Percentiles rank a stretch among this genome's conserved stretches.
Evolutionary conservation across 1,284 basidiomycete species (phyloP).

Genomic region (Gymnopus androsaceus): DNA sequence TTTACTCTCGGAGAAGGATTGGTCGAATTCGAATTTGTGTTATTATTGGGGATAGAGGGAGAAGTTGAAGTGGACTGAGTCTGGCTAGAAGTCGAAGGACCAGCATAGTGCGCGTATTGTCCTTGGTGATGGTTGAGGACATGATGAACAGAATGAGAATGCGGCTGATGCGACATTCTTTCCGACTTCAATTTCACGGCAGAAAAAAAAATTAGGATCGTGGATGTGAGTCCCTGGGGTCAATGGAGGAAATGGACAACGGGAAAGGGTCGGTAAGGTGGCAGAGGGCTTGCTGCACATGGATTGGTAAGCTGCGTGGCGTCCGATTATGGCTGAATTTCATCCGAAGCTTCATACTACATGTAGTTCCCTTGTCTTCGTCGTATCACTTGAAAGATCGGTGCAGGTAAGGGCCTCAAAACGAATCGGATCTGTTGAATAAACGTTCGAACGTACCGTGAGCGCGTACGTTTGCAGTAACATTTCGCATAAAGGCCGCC

Average conservation of each 20-base stretch:
- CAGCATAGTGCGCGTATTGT: background rate
- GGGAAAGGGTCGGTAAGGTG: background rate
- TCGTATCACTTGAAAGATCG: no score
- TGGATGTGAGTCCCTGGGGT: slow-evolving; percentile 3
- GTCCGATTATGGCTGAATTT: no score
- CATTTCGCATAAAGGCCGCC: no score
- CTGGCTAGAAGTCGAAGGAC: background rate
- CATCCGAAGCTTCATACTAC: no score
- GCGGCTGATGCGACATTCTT: slow-evolving; percentile 3
- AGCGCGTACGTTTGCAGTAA: no score
- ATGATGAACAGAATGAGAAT: slow-evolving; percentile 12
- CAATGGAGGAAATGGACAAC: background rate
- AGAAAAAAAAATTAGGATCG: background rate
- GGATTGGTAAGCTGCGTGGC: no score
- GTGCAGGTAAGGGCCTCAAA: no score
- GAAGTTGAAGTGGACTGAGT: background rate
- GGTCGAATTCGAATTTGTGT: background rate
- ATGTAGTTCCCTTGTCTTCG: no score
- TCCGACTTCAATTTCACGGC: background rate
- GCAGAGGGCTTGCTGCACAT: background rate
- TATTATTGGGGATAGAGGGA: background rate
- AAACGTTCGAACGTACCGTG: no score
- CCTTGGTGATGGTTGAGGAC: slow-evolving; percentile 4
- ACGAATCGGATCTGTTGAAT: no score
- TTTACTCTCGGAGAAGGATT: background rate